Conservation (phyloP, 2,329 filamentous ascomycete species). For the Ascochyta viciae-villosae region DNA sequence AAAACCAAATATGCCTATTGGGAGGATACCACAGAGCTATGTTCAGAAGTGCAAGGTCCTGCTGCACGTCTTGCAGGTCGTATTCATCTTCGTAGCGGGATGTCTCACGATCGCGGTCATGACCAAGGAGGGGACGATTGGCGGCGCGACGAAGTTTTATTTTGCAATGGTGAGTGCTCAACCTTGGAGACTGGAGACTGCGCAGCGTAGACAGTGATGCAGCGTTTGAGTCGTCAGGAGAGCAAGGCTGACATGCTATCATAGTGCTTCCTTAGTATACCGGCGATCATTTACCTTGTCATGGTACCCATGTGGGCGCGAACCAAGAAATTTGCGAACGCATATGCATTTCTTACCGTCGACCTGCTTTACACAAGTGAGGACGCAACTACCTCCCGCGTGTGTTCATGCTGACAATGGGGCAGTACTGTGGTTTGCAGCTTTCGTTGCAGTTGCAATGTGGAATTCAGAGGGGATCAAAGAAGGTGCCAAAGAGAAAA, state of each 20-base stretch:
- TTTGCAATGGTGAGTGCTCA: slow-evolving; percentile 61
- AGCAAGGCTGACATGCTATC: slow-evolving; percentile 23
- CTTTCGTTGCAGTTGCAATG: slow-evolving; percentile 62
- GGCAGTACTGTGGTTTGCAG: slow-evolving; percentile 64
- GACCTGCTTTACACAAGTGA: slow-evolving; percentile 56
- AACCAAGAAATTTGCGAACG: slow-evolving; percentile 64
- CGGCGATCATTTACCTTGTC: slow-evolving; percentile 65
- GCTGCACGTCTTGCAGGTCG: slow-evolving; percentile 61
- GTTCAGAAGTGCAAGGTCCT: slow-evolving; percentile 64
- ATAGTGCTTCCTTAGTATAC: slow-evolving; percentile 66
- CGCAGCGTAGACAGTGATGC: not conserved
- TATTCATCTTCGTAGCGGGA: slow-evolving; percentile 65
- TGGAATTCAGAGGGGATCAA: slow-evolving; percentile 64
- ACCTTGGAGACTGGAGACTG: not conserved
- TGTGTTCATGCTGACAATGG: slow-evolving; percentile 1
- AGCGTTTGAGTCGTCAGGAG: not conserved
- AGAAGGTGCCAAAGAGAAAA: slow-evolving; percentile 54
- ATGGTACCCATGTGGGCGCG: slow-evolving; percentile 68
- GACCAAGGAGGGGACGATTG: slow-evolving; percentile 61
- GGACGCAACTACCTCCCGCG: not conserved
- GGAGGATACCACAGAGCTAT: slow-evolving; percentile 52
- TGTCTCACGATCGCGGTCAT: slow-evolving; percentile 65
- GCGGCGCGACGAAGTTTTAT: slow-evolving; percentile 63
- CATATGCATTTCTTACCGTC: slow-evolving; percentile 64
- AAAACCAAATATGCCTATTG: slow-evolving; percentile 43